Conservation (phyloP, 345 rosid genomes). For the Syzygium aromaticum region DNA sequence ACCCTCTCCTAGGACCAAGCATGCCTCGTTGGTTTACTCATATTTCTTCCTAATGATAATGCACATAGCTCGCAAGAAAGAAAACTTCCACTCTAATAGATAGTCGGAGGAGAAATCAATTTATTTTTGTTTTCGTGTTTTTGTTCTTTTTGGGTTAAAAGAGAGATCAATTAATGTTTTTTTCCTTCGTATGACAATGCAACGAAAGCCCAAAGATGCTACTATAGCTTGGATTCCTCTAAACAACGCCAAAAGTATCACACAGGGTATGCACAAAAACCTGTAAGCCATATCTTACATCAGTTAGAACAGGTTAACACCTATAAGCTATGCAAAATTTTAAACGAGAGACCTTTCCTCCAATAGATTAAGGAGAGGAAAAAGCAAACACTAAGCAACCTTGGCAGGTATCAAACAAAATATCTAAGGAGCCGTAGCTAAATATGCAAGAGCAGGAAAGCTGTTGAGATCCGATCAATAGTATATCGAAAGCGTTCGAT, state of each 20-base stretch:
- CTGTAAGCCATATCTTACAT: background rate
- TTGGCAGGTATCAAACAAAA: background rate
- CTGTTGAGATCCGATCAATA: conserved; percentile 22
- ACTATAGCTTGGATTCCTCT: background rate
- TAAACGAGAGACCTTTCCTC: background rate
- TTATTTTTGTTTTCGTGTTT: background rate
- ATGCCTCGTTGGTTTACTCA: background rate
- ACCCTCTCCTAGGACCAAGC: background rate
- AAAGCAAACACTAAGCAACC: background rate
- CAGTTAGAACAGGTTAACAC: background rate
- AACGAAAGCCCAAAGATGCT: background rate
- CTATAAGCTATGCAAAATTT: background rate
- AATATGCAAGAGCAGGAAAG: background rate
- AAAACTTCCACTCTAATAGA: background rate
- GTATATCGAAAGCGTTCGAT: conserved; percentile 61
- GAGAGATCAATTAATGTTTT: background rate
- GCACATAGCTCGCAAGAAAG: background rate
- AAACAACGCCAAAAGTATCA: background rate
- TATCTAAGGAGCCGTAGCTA: background rate
- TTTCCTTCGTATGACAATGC: background rate
- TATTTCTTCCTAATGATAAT: background rate
- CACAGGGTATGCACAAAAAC: background rate
- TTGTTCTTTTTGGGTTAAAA: background rate
- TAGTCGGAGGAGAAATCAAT: background rate
- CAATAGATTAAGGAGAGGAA: background rate